Evolutionary conservation across 306 rosid species (phyloP).

Genomic region (Quercus rubra): DNA sequence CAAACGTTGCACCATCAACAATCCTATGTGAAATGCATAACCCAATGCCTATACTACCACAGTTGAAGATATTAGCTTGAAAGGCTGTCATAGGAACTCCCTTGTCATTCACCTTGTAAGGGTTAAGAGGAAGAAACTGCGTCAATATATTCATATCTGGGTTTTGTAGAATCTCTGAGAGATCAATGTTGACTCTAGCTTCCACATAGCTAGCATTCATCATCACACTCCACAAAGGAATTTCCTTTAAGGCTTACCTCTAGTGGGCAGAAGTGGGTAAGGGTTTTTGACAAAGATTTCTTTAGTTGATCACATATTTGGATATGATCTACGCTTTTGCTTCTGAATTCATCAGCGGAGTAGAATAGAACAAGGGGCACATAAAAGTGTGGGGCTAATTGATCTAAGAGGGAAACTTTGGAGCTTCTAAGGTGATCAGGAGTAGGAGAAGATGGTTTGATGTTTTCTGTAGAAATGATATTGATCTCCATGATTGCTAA

Average conservation of each 20-base stretch:
- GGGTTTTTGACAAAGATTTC: background rate
- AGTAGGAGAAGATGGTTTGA: slow-evolving; percentile 1
- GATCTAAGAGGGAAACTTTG: slow-evolving; percentile 12
- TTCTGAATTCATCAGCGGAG: background rate
- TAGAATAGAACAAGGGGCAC: slow-evolving; percentile 21
- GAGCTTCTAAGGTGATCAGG: slow-evolving; percentile 2
- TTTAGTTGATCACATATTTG: background rate
- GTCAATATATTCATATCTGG: background rate
- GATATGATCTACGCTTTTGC: background rate
- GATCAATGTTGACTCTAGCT: slow-evolving; percentile 6
- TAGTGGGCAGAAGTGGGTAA: slow-evolving; percentile 12
- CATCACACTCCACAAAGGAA: background rate
- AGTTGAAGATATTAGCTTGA: background rate
- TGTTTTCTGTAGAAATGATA: background rate
- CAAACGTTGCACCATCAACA: slow-evolving; percentile 6
- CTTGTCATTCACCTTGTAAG: background rate
- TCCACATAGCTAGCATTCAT: background rate
- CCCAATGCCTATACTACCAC: slow-evolving; percentile 14
- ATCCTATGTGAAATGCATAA: slow-evolving; percentile 16
- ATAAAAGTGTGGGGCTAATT: slow-evolving; percentile 3
- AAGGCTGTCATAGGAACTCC: background rate
- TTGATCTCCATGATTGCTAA: slow-evolving; percentile 1
- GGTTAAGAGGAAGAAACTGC: slow-evolving; percentile 19
- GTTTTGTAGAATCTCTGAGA: background rate
- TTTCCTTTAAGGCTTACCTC: slow-evolving; percentile 14